Conservation (phyloP, 2,329 filamentous ascomycete genomes). For the Ophiostoma ips region DNA sequence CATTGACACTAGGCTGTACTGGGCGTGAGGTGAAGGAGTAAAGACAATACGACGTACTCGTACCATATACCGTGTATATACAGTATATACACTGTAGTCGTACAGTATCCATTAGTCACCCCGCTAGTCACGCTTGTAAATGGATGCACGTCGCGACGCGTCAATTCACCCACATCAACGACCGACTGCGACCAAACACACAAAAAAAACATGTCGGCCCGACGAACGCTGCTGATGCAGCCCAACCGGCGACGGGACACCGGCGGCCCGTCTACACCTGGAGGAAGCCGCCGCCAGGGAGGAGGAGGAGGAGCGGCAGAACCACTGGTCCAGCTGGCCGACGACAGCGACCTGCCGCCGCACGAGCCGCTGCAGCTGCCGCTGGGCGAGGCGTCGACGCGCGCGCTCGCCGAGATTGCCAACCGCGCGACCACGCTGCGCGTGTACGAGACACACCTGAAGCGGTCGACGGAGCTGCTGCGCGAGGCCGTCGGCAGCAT, state of each 20-base stretch:
- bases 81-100: too few species aligned
- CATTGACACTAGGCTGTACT: too few species aligned
- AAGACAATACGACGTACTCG: too few species aligned
- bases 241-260: background rate
- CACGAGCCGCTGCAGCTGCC: constrained; percentile 36
- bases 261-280: background rate
- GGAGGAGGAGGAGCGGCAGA: background rate
- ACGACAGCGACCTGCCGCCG: constrained; percentile 27
- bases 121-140: too few species aligned
- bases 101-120: too few species aligned
- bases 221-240: constrained; percentile 11
- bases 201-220: background rate
- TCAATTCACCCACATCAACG: background rate
- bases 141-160: background rate
- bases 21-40: too few species aligned
- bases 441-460: constrained; percentile 33
- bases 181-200: background rate
- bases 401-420: constrained; percentile 29
- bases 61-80: too few species aligned
- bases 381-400: constrained; percentile 26
- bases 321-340: constrained; percentile 8
- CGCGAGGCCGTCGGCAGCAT: constrained; percentile 29
- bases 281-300: background rate
- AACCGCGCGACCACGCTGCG: constrained; percentile 26
- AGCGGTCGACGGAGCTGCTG: constrained; percentile 29